Evolutionary conservation across 768 basidiomycete genomes (phyloP), one percentile per base, ranked within the genome.

Genomic region (Serendipita vermifera): DNA sequence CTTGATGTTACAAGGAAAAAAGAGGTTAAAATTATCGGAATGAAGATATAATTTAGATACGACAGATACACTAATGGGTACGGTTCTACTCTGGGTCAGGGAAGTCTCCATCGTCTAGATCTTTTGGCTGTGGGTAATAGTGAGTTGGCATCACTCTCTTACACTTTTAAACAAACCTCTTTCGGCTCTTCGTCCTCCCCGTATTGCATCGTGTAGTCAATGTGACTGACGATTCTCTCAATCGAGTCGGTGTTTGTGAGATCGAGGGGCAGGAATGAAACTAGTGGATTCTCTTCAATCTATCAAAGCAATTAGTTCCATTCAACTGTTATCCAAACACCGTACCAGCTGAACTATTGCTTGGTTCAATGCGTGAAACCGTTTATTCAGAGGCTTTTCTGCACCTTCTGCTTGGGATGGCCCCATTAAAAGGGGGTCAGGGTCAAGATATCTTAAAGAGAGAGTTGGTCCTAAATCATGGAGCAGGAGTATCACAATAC

Each of bases 271-370:
- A 99, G 71, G 74, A 99, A 99, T 2, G 91, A 92, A 20, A 99
- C 96, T 36, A 99, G 78, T 27, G 94, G 96, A 67, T 98, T 92
- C 68, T 98, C 96, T 67, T 97, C 92, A 67, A 99, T 98, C 94
- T 97, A 63, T 32, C 2, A 5, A 5, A 39, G 54, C 3, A 31
- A 31, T 17, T 3, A 15, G 24, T 15, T n/a, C 22, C 31, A 20
- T 17, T 33, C 17, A 35, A 41, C 35, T 13, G 17, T 3, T 38
- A 35, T 26, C 24, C 9, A n/a, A 31, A 33, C 31, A 43, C 69
- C 83, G 61, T 67, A 94, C 96, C 62, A 99, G 73, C 64, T 92
- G 87, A 1, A 96, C 96, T 58, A 99, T 86, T 1, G 96, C 96
- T 68, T 85, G 81, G 67, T 97, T 99, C 24, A 98, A 76, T 7